phyloP scores from a whole-genome alignment of 768 basidiomycete genomes.

The Boletus rex-veris region DNA sequence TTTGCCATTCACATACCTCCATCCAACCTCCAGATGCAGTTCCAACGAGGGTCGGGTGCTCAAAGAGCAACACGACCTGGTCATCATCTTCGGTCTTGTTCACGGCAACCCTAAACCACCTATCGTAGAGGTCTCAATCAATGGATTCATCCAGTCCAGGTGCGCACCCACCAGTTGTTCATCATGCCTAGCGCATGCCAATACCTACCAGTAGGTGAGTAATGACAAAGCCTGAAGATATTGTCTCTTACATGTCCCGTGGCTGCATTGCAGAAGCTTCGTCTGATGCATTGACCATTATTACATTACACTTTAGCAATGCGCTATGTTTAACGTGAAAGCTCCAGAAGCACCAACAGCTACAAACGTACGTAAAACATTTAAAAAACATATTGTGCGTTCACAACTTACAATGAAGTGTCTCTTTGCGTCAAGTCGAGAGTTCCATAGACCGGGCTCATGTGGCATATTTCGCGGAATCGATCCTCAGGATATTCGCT shows the following conservation, averaged over 20 bases:
- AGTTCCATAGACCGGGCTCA: constrained; percentile 44
- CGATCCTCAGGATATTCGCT: constrained; percentile 49
- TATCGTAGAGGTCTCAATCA: constrained; percentile 8
- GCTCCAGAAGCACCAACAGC: constrained; percentile 62
- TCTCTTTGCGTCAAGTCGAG: constrained; percentile 48
- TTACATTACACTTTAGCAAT: constrained; percentile 34
- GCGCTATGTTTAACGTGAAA: constrained; percentile 35
- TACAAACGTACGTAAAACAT: background rate
- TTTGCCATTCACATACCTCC: constrained; percentile 33
- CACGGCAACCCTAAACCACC: constrained; percentile 58
- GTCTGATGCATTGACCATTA: constrained; percentile 55
- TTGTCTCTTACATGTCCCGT: constrained; percentile 43
- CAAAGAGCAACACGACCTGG: constrained; percentile 39
- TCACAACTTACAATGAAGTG: constrained; percentile 40
- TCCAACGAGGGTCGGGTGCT: constrained; percentile 57
- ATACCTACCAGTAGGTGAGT: constrained; percentile 25
- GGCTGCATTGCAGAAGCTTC: constrained; percentile 49
- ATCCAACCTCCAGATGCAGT: constrained; percentile 55
- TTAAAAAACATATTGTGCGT: background rate
- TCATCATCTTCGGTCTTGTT: constrained; percentile 32
- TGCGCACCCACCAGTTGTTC: constrained; percentile 40
- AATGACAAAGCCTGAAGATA: background rate
- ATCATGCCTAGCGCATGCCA: constrained; percentile 61
- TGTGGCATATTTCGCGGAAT: constrained; percentile 38
- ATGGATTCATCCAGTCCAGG: background rate